A percentile compares a stretch with the other conserved stretches of the same genome.
Evolutionary conservation across 139 green algal species (phyloP).

Genomic region (Diplosphaera chodatii): DNA sequence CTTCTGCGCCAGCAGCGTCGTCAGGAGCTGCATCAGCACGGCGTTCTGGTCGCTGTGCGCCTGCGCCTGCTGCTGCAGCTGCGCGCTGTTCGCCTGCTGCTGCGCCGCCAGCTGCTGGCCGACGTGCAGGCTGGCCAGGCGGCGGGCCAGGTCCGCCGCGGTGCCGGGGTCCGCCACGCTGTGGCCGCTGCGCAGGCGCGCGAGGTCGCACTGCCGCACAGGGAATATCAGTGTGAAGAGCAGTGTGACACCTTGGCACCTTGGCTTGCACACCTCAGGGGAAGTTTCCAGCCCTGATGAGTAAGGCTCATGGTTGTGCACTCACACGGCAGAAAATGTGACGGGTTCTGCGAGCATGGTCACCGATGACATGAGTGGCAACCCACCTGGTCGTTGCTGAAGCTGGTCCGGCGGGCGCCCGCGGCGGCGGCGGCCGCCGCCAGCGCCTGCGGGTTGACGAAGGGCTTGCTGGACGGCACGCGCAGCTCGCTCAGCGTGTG

Average conservation of each 20-base stretch:
- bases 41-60: not conserved
- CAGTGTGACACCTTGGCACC: too few relatives aligned
- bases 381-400: not conserved
- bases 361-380: too few relatives aligned
- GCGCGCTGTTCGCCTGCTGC: not conserved
- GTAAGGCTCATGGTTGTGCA: too few relatives aligned
- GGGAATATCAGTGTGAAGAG: too few relatives aligned
- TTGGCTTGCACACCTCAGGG: too few relatives aligned
- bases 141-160: not conserved
- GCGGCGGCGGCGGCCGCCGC: constrained; percentile 23
- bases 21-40: not conserved
- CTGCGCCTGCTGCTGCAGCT: not conserved
- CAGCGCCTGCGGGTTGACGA: constrained; percentile 42
- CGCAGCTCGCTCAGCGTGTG: constrained; percentile 78
- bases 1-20: not conserved
- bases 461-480: constrained; percentile 44
- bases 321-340: too few relatives aligned
- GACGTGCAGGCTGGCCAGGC: not conserved
- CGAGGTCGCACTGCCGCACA: not conserved
- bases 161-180: not conserved
- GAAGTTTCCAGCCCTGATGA: too few relatives aligned
- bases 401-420: constrained; percentile 2
- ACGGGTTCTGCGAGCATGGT: too few relatives aligned
- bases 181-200: not conserved
- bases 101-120: not conserved